Base-by-base conservation (phyloP, 257 asterid genomes). In the Nicotiana noctiflora region DNA sequence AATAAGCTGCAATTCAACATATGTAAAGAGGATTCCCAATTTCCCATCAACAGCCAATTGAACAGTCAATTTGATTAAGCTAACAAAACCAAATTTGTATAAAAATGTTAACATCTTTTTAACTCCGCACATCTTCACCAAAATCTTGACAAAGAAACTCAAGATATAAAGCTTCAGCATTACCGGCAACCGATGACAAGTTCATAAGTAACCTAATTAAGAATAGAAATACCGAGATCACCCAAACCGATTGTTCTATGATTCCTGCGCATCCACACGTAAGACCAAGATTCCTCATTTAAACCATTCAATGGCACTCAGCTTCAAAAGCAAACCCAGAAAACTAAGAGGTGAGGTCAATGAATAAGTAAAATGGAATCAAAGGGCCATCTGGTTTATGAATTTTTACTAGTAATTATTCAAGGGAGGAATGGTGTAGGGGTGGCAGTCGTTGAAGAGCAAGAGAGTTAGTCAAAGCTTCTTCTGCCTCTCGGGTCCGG, bases 101-200 rank as follows among this genome's bases (percentile, higher is more conserved):
- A 12, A 44, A 9, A 59, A 18, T 8, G 64, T 59, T 59, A 59
- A 31, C 14, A 57, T 57, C 63, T 57, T n/a, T n/a, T 31, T 65
- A 29, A 32, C 52, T 65, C 27, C 23, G 31, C 46, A 66, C 12
- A 31, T 15, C 15, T 64, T 65, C 3, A 49, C 27, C 21, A 25
- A 31, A 31, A 18, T 75, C 9, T 23, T 52, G 79, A 51, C 31
- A 56, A 29, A 4, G 55, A 8, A 32, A 56, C 68, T 31, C 32
- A 31, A 31, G 32, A 31, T 31, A 31, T 31, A 77, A 19, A 77
- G 68, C 80, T 77, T 77, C 80, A 37, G 80, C 55, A 32, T 77
- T 77, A 40, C 80, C 67, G 34, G 68, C 29, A 53, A 77, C 34
- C 13, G 10, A 18, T 77, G 80, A 53, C 55, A 56, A 40, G 51